phyloP scores from a whole-genome alignment of 169 alveolate genomes.

The Babesia ovata region DNA sequence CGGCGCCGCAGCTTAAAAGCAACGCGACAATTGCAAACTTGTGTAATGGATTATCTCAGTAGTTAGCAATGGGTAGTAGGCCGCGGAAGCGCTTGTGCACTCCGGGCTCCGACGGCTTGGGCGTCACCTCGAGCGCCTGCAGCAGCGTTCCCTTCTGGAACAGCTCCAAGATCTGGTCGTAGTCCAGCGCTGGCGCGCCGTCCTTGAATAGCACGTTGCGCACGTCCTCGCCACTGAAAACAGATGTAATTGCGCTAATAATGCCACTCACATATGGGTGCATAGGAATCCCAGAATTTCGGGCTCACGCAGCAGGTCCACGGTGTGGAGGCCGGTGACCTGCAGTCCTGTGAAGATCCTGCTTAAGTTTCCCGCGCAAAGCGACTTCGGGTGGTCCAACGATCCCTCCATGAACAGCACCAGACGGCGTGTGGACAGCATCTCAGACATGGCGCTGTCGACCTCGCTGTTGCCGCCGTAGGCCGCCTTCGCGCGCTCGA shows the following conservation, averaged over 20 bases:
- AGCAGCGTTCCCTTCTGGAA: conserved; percentile 63
- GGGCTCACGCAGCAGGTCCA: conserved; percentile 54
- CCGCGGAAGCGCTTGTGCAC: conserved; percentile 36
- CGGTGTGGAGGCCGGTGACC: conserved; percentile 46
- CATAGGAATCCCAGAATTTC: conserved; percentile 59
- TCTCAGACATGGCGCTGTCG: conserved; percentile 54
- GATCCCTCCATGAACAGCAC: conserved; percentile 70
- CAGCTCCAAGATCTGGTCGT: conserved; percentile 64
- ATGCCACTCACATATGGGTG: conserved; percentile 47
- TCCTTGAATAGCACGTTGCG: conserved; percentile 55
- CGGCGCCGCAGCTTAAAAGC: background rate
- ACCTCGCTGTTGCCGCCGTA: conserved; percentile 42
- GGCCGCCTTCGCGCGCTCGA: conserved; percentile 36
- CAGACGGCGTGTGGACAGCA: conserved; percentile 25
- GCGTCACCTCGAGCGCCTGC: conserved; percentile 51
- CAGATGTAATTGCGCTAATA: background rate
- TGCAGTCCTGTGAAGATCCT: conserved; percentile 58
- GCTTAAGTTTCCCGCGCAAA: conserved; percentile 59
- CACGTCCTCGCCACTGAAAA: conserved; percentile 43
- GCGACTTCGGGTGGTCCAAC: conserved; percentile 63
- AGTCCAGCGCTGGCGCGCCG: conserved; percentile 49
- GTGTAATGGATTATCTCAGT: conserved; percentile 11
- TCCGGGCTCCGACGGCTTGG: conserved; percentile 4
- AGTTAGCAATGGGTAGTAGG: conserved; percentile 62
- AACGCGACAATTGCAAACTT: background rate